A percentile compares a stretch with the other conserved stretches of the same genome.
phyloP scores from a whole-genome alignment of 2,329 filamentous ascomycete genomes.

The Microcyclosporella mali region DNA sequence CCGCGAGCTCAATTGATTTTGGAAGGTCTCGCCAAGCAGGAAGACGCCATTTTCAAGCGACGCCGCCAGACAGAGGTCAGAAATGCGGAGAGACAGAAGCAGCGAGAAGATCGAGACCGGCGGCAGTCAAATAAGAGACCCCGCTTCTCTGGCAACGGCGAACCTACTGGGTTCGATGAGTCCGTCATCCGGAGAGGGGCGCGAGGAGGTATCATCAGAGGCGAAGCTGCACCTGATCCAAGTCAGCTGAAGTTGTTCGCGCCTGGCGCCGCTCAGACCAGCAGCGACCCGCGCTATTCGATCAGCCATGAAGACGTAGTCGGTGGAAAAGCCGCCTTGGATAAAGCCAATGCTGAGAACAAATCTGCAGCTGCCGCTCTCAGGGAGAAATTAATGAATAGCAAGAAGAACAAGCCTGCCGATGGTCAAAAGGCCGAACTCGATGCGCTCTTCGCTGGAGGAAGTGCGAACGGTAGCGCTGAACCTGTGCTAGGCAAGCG shows the following conservation, averaged over 20 bases:
- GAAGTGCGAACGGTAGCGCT: slow-evolving; percentile 34
- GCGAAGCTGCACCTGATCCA: slow-evolving; percentile 32
- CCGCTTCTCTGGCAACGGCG: slow-evolving; percentile 26
- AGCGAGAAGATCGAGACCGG: slow-evolving; percentile 66
- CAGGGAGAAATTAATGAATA: slow-evolving; percentile 67
- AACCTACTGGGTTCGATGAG: slow-evolving; percentile 27
- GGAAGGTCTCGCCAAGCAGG: slow-evolving; percentile 80
- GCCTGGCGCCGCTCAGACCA: slow-evolving; percentile 48
- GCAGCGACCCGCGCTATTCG: slow-evolving; percentile 47
- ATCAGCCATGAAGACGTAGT: slow-evolving; percentile 86
- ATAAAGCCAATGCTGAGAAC: slow-evolving; percentile 71
- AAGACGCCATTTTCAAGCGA: slow-evolving; percentile 86
- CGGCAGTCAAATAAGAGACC: slow-evolving; percentile 28
- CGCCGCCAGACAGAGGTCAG: slow-evolving; percentile 81
- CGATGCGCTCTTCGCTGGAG: slow-evolving; percentile 24
- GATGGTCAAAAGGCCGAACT: slow-evolving; percentile 27
- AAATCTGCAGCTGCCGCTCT: slow-evolving; percentile 88
- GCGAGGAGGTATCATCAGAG: slow-evolving; percentile 28
- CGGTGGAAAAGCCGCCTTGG: slow-evolving; percentile 55
- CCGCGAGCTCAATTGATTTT: slow-evolving; percentile 82
- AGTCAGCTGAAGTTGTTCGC: slow-evolving; percentile 52
- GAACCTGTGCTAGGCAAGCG: slow-evolving; percentile 62
- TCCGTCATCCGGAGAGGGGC: slow-evolving; percentile 30
- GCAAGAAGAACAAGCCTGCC: slow-evolving; percentile 40
- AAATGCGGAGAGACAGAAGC: slow-evolving; percentile 70